These are phyloP conservation scores for Nymphaea colorata DNA, from an alignment of 164 flowering plant species.

Conservation along the genomic window DNA sequence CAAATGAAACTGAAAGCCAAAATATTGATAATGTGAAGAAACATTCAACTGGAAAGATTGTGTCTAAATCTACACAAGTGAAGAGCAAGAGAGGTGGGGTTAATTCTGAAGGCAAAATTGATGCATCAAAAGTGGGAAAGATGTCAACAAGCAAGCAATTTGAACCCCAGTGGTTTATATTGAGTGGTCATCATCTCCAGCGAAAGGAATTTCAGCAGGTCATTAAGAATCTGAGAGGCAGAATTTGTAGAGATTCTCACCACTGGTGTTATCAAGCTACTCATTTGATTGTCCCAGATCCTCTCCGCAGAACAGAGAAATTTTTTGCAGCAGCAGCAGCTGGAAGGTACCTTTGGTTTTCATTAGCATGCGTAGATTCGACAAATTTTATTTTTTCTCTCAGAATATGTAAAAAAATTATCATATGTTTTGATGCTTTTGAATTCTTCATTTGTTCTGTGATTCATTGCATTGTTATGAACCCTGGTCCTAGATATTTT, in stretches of 20 bases:
- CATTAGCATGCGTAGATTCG: neutral
- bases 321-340: conserved; percentile 97
- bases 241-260: conserved; percentile 77
- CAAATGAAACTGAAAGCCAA: conserved; percentile 11
- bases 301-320: conserved; percentile 80
- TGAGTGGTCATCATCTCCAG: conserved; percentile 77
- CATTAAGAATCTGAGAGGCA: conserved; percentile 61
- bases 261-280: conserved; percentile 98
- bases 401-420: no score
- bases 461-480: no score
- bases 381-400: no score
- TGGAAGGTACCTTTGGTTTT: conserved; percentile 49
- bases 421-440: no score
- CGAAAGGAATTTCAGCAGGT: conserved; percentile 77
- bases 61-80: conserved; percentile 11
- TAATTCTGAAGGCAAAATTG: conserved; percentile 3
- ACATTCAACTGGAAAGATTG: conserved; percentile 9
- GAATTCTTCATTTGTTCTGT: no score
- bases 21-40: conserved; percentile 10
- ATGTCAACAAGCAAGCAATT: conserved; percentile 4
- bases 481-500: no score
- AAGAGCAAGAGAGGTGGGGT: neutral
- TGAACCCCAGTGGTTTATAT: conserved; percentile 53
- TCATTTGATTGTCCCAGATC: conserved; percentile 77
- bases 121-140: conserved; percentile 2